Evolutionary conservation across 2,329 filamentous ascomycete species (phyloP).

Genomic region (Cladosporium sp.): DNA sequence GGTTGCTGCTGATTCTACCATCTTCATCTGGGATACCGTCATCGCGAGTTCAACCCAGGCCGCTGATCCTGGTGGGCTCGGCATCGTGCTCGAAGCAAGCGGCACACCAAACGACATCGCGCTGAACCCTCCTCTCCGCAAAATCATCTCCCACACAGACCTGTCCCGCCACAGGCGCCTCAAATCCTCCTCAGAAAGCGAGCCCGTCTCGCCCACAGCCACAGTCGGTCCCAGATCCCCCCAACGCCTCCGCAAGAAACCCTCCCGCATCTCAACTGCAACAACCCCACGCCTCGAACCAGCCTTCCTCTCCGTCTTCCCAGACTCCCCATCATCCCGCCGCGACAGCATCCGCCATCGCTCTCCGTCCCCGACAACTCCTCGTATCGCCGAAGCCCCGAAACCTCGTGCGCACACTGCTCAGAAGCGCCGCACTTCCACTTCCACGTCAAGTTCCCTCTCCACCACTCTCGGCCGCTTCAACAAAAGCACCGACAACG

Average conservation of each 20-base stretch:
- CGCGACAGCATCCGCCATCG: constrained; percentile 36
- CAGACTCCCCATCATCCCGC: constrained; percentile 24
- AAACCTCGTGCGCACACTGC: constrained; percentile 26
- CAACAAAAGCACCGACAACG: constrained; percentile 45
- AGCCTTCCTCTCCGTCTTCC: constrained; percentile 36
- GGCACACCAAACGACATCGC: neutral
- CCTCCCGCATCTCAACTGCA: constrained; percentile 55
- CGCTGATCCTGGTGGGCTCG: constrained; percentile 4
- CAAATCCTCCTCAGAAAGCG: constrained; percentile 40
- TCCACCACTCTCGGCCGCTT: constrained; percentile 44
- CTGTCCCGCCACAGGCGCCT: constrained; percentile 70
- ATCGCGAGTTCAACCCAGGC: constrained; percentile 20
- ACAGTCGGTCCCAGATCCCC: constrained; percentile 53
- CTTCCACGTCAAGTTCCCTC: neutral
- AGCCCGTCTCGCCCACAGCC: constrained; percentile 40
- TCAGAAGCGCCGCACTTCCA: constrained; percentile 37
- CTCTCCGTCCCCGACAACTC: constrained; percentile 47
- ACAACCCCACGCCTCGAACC: constrained; percentile 49
- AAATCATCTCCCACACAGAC: constrained; percentile 84
- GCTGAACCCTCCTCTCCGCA: constrained; percentile 71
- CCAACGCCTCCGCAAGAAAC: constrained; percentile 56
- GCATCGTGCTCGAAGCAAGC: constrained; percentile 15
- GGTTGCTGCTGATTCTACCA: constrained; percentile 53
- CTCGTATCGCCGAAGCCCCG: constrained; percentile 22
- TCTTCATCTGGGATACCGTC: constrained; percentile 50